Evolutionary conservation across 2,329 filamentous ascomycete genomes (phyloP), one percentile per base, ranked within the genome.

Genomic region (Xylariaceae sp.): DNA sequence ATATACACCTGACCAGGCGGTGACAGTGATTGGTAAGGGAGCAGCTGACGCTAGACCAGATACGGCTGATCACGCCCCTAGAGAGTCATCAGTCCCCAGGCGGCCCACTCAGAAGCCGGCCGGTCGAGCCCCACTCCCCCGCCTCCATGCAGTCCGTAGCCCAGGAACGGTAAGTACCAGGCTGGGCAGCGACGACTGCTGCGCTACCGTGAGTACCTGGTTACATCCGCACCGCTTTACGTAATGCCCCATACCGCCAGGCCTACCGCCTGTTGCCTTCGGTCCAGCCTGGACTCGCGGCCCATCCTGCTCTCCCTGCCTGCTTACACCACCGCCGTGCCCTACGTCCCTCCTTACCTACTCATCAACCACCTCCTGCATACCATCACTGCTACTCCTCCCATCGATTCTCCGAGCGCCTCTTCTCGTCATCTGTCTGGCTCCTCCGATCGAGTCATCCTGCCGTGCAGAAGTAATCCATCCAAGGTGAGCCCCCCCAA

Each of bases 31-130:
- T 26, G 40, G 19, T 42, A 42, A 42, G 22, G 19, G 18, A 15
- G 3, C 32, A 12, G 13, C 13, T 7, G 32, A n/a, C 36, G 34
- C 54, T 62, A 61, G 29, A 43, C 51, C 43, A 34, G 16, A 58
- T 57, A 55, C 36, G 49, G 55, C 26, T 55, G 56, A 60, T 63
- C 60, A 64, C 61, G 57, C 57, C 61, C 42, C 41, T 46, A 40
- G 44, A 39, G 26, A 42, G 40, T 42, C 40, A 42, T 19, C 40
- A 13, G 32, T 15, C 32, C 32, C 32, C 32, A 34, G 32, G 5
- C 26, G 26, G 26, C 26, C 26, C 32, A 34, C 32, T 15, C 32
- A 34, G 6, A 4, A 34, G 10, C 3, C 10, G 32, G 32, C 32
- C 6, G 32, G 32, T 5, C 32, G 10, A 13, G 13, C 32, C 32